Percentiles rank a stretch among this genome's conserved stretches.
Conservation (phyloP, 768 basidiomycete genomes). For the Mycena polygramma region DNA sequence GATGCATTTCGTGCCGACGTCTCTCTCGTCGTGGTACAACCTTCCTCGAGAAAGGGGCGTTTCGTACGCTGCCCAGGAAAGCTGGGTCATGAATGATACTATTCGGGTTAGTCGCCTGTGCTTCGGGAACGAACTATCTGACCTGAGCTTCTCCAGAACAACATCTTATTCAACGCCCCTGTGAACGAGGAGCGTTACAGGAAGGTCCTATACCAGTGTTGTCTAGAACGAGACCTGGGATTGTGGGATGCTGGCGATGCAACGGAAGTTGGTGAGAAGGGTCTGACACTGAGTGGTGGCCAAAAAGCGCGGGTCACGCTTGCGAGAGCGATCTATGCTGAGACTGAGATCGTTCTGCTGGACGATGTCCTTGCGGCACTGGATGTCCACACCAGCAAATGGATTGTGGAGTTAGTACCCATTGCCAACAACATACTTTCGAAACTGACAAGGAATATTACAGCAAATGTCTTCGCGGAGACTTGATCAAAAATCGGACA, state of each 20-base stretch:
- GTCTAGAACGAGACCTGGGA: slow-evolving; percentile 78
- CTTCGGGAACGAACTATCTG: background rate
- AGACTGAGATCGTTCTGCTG: slow-evolving; percentile 73
- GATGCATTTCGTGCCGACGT: slow-evolving; percentile 71
- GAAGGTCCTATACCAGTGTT: slow-evolving; percentile 81
- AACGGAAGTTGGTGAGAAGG: slow-evolving; percentile 80
- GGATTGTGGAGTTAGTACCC: slow-evolving; percentile 68
- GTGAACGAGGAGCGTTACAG: slow-evolving; percentile 85
- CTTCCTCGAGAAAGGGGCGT: slow-evolving; percentile 79
- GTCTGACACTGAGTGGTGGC: slow-evolving; percentile 52
- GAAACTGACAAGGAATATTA: background rate
- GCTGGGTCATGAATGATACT: slow-evolving; percentile 88
- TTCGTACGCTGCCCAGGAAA: slow-evolving; percentile 86
- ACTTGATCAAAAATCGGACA: slow-evolving; percentile 81
- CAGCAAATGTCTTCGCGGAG: slow-evolving; percentile 82
- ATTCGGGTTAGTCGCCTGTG: slow-evolving; percentile 60
- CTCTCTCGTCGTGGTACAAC: slow-evolving; percentile 72
- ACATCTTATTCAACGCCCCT: slow-evolving; percentile 84
- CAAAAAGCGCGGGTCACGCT: slow-evolving; percentile 62
- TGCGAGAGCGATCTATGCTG: slow-evolving; percentile 61
- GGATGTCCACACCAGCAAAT: slow-evolving; percentile 84
- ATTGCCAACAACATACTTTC: too few relatives aligned
- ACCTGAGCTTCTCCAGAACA: slow-evolving; percentile 62
- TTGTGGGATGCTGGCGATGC: slow-evolving; percentile 76
- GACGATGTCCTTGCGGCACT: slow-evolving; percentile 81